Evolutionary conservation across 2,329 filamentous ascomycete genomes (phyloP).

Genomic region (Fusarium sp.): DNA sequence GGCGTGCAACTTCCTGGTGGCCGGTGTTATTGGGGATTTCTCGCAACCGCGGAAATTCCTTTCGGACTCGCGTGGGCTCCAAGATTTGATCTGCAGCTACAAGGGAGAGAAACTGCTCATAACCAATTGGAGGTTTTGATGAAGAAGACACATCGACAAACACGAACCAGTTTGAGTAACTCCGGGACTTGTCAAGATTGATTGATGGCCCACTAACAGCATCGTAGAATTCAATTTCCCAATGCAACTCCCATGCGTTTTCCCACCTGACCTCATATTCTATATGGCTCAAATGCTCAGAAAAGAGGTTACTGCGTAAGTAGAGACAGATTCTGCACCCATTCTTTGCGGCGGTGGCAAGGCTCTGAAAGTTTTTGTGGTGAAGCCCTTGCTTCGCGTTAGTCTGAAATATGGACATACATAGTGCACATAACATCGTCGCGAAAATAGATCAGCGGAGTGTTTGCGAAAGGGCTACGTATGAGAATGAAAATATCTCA

Average conservation of each 20-base stretch:
- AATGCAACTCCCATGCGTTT: neutral
- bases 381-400: neutral
- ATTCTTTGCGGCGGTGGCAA: neutral
- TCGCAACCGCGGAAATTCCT: neutral
- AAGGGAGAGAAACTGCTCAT: fast-evolving
- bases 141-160: neutral
- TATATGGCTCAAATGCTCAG: neutral
- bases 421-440: neutral
- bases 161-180: neutral
- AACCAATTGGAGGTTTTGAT: neutral
- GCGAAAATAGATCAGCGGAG: fast-evolving
- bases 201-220: neutral
- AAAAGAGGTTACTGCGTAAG: neutral
- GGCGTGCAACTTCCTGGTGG: neutral
- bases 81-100: neutral
- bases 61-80: neutral
- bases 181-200: neutral
- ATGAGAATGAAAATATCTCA: neutral
- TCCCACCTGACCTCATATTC: neutral
- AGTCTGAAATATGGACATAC: neutral
- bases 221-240: neutral
- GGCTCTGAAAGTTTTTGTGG: neutral
- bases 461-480: too few species aligned
- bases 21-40: neutral
- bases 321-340: neutral